Percentiles rank a stretch among this genome's conserved stretches.
Evolutionary conservation across 176 grass and related monocot genomes (phyloP).

Genomic region (Secale cereale): DNA sequence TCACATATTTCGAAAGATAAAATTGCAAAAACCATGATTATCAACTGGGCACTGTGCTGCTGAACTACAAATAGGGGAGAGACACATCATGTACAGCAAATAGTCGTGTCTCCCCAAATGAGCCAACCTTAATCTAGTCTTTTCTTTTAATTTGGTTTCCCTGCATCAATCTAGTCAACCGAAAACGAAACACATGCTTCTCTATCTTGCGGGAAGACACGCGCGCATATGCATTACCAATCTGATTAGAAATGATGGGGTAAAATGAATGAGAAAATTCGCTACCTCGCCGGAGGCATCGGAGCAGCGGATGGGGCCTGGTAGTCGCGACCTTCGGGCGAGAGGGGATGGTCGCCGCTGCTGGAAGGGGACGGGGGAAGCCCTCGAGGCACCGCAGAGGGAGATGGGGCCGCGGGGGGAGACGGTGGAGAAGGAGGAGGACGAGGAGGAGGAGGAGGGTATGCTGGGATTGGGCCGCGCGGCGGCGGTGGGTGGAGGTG

Average conservation of each 20-base stretch:
- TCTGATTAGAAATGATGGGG: not conserved
- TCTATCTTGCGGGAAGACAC: not conserved
- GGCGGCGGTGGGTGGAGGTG: not conserved
- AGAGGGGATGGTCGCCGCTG: not conserved
- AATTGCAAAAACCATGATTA: not conserved
- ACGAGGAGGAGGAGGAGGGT: not conserved
- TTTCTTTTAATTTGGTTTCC: not conserved
- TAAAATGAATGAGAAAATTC: not conserved
- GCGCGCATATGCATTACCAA: not conserved
- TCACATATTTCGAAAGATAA: not conserved
- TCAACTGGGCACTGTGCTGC: no score
- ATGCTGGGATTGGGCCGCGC: not conserved
- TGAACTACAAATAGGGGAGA: not conserved
- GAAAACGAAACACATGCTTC: not conserved
- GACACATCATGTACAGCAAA: not conserved
- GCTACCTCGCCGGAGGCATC: conserved; percentile 23
- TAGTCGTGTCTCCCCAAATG: not conserved
- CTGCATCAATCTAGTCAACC: not conserved
- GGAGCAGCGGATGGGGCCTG: conserved; percentile 10
- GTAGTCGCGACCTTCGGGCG: not conserved
- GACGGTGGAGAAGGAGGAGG: not conserved
- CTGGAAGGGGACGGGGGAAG: conserved; percentile 7
- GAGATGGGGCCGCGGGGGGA: not conserved
- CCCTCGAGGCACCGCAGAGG: conserved; percentile 9
- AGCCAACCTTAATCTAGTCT: not conserved